Evolutionary conservation across 768 basidiomycete genomes (phyloP).

Genomic region (Mycena latifolia): DNA sequence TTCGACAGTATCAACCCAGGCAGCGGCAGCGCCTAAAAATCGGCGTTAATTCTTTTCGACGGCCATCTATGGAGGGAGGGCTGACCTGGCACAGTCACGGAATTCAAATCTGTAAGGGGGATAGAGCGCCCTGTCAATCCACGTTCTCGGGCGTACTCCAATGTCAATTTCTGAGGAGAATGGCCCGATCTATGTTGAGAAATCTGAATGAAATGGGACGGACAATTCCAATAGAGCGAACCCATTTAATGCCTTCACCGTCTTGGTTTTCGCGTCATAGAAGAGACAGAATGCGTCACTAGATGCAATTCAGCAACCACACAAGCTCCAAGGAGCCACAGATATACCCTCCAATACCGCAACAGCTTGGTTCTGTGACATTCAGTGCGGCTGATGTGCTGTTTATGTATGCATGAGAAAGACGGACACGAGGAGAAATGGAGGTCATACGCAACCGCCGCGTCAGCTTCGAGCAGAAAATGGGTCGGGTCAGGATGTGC

Average conservation of each 20-base stretch:
- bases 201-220: neutral
- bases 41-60: conserved; percentile 29
- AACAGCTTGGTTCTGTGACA: conserved; percentile 88
- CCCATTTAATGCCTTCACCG: conserved; percentile 91
- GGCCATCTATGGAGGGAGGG: neutral
- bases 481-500: neutral
- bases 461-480: conserved; percentile 73
- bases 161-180: conserved; percentile 82
- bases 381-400: conserved; percentile 89
- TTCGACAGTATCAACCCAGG: conserved; percentile 93
- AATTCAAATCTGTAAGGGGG: conserved; percentile 85
- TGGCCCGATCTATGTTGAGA: conserved; percentile 68
- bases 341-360: conserved; percentile 91
- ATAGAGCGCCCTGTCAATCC: conserved; percentile 80
- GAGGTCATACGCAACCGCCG: conserved; percentile 80
- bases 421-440: no score
- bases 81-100: conserved; percentile 89
- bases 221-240: neutral
- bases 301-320: conserved; percentile 10
- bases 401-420: neutral
- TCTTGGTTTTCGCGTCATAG: conserved; percentile 86
- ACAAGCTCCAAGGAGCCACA: neutral
- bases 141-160: conserved; percentile 77
- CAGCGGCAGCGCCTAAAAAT: conserved; percentile 85
- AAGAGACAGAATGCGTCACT: conserved; percentile 95